Conservation (phyloP, 2,329 filamentous ascomycete genomes). For the Rhynchosporium secalis region DNA sequence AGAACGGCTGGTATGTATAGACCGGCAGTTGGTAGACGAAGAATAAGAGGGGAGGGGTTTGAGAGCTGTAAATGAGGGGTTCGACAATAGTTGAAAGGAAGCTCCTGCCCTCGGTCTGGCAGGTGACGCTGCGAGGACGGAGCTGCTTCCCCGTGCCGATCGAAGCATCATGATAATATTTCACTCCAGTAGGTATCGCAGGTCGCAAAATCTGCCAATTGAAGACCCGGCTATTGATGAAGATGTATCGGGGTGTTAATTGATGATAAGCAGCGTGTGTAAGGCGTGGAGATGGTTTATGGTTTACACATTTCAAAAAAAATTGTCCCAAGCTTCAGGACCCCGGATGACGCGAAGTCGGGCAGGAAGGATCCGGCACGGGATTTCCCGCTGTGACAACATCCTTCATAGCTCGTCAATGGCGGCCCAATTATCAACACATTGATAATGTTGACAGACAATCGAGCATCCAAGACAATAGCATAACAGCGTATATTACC, state of each 20-base stretch:
- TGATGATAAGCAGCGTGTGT: background rate
- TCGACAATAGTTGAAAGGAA: slow-evolving; percentile 16
- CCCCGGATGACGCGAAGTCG: background rate
- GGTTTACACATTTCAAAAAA: slow-evolving; percentile 8
- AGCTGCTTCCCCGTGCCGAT: slow-evolving; percentile 30
- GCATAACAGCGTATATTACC: too few species aligned
- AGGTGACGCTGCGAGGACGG: slow-evolving; percentile 33
- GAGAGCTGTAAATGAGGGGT: slow-evolving; percentile 17
- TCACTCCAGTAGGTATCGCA: slow-evolving; percentile 6
- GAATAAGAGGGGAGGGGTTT: slow-evolving; percentile 20
- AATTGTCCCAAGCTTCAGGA: slow-evolving; percentile 10
- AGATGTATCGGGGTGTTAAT: background rate
- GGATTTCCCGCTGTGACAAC: background rate
- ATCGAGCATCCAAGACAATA: too few species aligned
- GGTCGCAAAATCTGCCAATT: slow-evolving; percentile 20
- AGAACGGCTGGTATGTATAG: slow-evolving; percentile 18
- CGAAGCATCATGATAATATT: slow-evolving; percentile 32
- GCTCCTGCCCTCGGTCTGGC: slow-evolving; percentile 30
- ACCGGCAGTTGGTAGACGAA: slow-evolving; percentile 18
- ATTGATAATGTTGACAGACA: too few species aligned
- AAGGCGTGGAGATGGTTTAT: background rate
- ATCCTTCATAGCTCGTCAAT: too few species aligned
- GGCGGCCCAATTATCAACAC: too few species aligned
- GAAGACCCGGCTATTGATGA: background rate
- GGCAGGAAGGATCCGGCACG: slow-evolving; percentile 8